Base-by-base conservation (phyloP, 202 grass and related monocot genomes). In the Setaria viridis region DNA sequence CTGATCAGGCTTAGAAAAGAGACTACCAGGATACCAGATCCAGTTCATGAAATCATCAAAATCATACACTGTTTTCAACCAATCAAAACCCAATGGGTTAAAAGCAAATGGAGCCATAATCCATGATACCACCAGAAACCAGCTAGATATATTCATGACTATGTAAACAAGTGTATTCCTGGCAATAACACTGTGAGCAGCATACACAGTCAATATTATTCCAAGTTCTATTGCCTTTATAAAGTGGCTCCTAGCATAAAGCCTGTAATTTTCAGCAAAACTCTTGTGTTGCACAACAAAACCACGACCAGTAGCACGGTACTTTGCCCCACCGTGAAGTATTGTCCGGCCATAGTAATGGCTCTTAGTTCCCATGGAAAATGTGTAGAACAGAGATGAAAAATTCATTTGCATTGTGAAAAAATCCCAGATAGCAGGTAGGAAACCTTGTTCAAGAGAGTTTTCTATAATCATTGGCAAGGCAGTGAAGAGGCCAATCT, bases 11-110 rank as follows among this genome's bases (percentile, higher is more conserved):
- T 90, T 98, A 76, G 85, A 83, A 90, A 93, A 98, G 47, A 95
- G 89, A 89, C 85, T 42, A 59, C 91, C 84, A 12, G 89, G 88
- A 86, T 67, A 91, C 95, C 95, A 95, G 72, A 98, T 98, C 95
- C 95, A 98, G 91, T 64, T 98, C 87, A 98, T 98, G 77, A 98
- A 98, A 57, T 92, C 95, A 3, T 98, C 95, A 58, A 95, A 93
- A 80, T 95, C 95, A 80, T 98, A 98, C 50, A 98, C 95, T 3
- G 95, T 98, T 90, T 98, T 98, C 72, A 98, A 89, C 95, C 95
- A 98, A 85, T 98, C 95, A 86, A 98, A 98, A 34, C 95, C 95
- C 54, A 92, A 98, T 3, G 95, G 95, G 76, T 98, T 98, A 74
- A 98, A 95, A 83, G 91, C 93, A 89, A 98, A 98, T 82, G 95